Evolutionary conservation across 2,329 filamentous ascomycete genomes (phyloP), one percentile per base, ranked within the genome.

Genomic region (Fusarium camptoceras): DNA sequence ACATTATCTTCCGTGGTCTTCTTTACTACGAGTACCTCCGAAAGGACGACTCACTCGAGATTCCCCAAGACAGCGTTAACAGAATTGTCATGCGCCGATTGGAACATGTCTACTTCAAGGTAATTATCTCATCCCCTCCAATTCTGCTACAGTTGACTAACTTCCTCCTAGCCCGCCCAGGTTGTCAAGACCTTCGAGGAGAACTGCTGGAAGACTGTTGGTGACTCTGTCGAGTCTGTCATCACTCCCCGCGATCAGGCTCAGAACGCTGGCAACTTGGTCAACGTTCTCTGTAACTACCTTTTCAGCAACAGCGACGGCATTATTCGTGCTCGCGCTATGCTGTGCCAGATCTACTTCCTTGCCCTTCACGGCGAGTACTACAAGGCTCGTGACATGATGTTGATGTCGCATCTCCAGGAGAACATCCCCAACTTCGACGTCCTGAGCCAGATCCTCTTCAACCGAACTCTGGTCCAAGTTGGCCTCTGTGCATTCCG

Each of bases 291-390:
- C 55, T 97, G 94, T 89, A 94, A 92, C 80, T 98, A 98, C 82
- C 91, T 99, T 46, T 99, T 98, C 87, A 87, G 89, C 81, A 86
- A 98, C 85, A 97, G 94, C 80, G 94, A 98, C 78, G 94, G 95
- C 74, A 98, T 99, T 76, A 94, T 98, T 77, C 92, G 95, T 72
- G 97, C 95, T 64, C 91, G 96, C 64, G 95, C 96, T 47, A 98
- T 99, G 94, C 88, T 99, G 68, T 98, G 94, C 86, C 94, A 98
- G 83, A 96, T 99, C 70, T 99, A 99, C 86, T 97, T 97, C 90
- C 87, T 98, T 75, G 96, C 96, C 53, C 88, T 99, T 55, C 96
- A 99, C 83, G 94, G 98, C 83, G 91, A 97, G 76, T 99, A 98
- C 87, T 98, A 97, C 88, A 94, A 92, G 83, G 92, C 96, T 77